These are phyloP conservation scores for Alternaria gansuensis DNA, from an alignment of 2,329 filamentous ascomycete genomes.

Conservation along the genomic window DNA sequence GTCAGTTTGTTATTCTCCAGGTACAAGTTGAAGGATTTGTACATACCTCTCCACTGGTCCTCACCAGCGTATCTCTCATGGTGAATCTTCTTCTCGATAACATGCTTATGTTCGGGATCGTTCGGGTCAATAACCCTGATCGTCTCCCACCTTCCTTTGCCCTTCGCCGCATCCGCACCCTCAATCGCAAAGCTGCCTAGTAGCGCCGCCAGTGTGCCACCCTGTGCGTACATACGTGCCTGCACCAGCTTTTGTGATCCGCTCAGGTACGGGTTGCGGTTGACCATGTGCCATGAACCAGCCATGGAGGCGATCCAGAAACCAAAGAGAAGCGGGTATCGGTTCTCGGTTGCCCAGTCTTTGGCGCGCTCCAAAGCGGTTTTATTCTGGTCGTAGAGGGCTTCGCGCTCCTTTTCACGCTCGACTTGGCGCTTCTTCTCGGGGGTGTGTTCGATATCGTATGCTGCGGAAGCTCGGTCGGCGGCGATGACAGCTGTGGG, in stretches of 20 bases:
- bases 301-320: slow-evolving; percentile 85
- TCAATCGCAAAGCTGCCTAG: slow-evolving; percentile 85
- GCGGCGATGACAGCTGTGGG: slow-evolving; percentile 76
- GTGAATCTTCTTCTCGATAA: slow-evolving; percentile 87
- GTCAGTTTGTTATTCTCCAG: slow-evolving; percentile 27
- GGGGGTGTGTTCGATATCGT: slow-evolving; percentile 75
- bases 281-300: slow-evolving; percentile 76
- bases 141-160: slow-evolving; percentile 83
- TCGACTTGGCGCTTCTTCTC: slow-evolving; percentile 45
- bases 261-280: slow-evolving; percentile 77
- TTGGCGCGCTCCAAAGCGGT: slow-evolving; percentile 67
- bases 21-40: background rate
- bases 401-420: slow-evolving; percentile 48
- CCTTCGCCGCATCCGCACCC: slow-evolving; percentile 77
- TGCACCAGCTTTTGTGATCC: slow-evolving; percentile 89
- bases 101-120: slow-evolving; percentile 81
- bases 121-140: slow-evolving; percentile 81
- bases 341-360: slow-evolving; percentile 79
- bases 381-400: slow-evolving; percentile 63
- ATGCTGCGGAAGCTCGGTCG: slow-evolving; percentile 75
- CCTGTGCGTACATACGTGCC: slow-evolving; percentile 93
- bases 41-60: slow-evolving; percentile 88
- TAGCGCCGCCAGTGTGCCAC: slow-evolving; percentile 83
- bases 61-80: slow-evolving; percentile 87
- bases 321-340: slow-evolving; percentile 84